Evolutionary conservation across 139 green algal genomes (phyloP).

Genomic region (Chlorella sorokiniana): DNA sequence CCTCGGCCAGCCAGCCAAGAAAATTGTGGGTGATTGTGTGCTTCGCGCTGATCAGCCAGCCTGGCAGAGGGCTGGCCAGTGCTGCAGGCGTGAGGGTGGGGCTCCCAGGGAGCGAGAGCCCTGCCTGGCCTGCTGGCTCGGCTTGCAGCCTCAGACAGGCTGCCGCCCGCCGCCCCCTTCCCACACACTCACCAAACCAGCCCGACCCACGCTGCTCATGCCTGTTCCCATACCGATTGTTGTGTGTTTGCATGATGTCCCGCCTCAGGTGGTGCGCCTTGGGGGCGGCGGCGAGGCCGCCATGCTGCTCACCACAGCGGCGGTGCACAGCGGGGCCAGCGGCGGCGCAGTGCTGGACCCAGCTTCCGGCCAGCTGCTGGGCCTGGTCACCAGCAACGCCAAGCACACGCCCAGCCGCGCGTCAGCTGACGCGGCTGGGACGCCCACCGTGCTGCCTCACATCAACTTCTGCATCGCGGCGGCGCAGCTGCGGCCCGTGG

Average conservation of each 20-base stretch:
- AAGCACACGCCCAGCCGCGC: background rate
- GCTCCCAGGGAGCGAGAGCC: background rate
- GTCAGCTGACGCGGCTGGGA: background rate
- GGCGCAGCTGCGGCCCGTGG: conserved; percentile 54
- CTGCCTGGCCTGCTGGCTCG: too few species aligned
- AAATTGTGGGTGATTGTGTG: too few species aligned
- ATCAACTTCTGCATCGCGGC: conserved; percentile 70
- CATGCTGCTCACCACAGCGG: conserved; percentile 71
- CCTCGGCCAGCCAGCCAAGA: too few species aligned
- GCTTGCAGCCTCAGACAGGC: too few species aligned
- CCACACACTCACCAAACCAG: too few species aligned
- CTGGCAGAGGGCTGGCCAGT: too few species aligned
- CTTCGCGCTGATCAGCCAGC: too few species aligned
- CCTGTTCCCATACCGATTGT: background rate
- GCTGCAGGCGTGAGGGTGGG: background rate
- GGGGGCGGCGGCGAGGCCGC: conserved; percentile 26
- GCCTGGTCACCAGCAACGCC: conserved; percentile 67
- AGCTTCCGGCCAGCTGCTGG: conserved; percentile 53
- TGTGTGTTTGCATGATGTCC: background rate
- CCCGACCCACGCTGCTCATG: too few species aligned
- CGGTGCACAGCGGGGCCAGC: conserved; percentile 75
- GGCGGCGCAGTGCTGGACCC: conserved; percentile 66
- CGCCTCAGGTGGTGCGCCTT: conserved; percentile 15
- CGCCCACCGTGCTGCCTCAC: conserved; percentile 52
- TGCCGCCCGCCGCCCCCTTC: background rate